Evolutionary conservation across 2,329 filamentous ascomycete species (phyloP).

Genomic region (Parascedosporium putredinis): DNA sequence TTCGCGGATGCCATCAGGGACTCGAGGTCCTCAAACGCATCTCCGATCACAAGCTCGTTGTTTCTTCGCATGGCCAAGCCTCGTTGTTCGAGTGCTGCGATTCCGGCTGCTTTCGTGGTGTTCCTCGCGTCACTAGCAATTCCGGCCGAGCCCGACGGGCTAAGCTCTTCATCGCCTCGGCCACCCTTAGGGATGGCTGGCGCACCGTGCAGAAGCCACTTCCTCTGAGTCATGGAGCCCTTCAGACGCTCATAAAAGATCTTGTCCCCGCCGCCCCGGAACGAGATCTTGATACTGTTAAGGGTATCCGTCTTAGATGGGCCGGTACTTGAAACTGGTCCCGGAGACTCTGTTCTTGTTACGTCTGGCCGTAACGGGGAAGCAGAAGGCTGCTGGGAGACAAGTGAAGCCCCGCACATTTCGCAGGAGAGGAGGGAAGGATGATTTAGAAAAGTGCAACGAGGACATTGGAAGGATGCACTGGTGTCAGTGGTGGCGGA

Average conservation of each 20-base stretch:
- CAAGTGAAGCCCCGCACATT: constrained; percentile 73
- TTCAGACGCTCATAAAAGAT: constrained; percentile 86
- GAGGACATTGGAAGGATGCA: constrained; percentile 56
- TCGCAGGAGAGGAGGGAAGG: constrained; percentile 79
- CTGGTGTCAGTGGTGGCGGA: constrained; percentile 10
- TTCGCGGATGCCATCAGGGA: constrained; percentile 96
- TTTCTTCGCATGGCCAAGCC: constrained; percentile 79
- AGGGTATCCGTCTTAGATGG: constrained; percentile 41
- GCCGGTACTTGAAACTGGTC: constrained; percentile 46
- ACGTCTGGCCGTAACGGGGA: constrained; percentile 25
- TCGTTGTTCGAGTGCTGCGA: constrained; percentile 82
- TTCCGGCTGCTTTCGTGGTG: constrained; percentile 61
- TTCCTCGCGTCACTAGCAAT: constrained; percentile 8
- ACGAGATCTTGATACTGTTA: constrained; percentile 83
- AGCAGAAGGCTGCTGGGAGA: constrained; percentile 39
- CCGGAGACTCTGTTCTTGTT: constrained; percentile 63
- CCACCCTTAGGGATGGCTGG: constrained; percentile 68
- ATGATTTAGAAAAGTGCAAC: constrained; percentile 92
- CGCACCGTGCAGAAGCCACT: constrained; percentile 87
- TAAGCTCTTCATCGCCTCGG: constrained; percentile 25
- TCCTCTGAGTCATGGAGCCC: constrained; percentile 77
- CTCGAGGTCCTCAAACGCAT: constrained; percentile 90
- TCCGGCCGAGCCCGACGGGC: constrained; percentile 13
- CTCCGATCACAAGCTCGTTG: constrained; percentile 86
- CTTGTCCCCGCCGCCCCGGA: constrained; percentile 79